Percentiles rank a stretch among this genome's conserved stretches.
Conservation (phyloP, 148 eudicot species). For the Amaranthus cruentus region DNA sequence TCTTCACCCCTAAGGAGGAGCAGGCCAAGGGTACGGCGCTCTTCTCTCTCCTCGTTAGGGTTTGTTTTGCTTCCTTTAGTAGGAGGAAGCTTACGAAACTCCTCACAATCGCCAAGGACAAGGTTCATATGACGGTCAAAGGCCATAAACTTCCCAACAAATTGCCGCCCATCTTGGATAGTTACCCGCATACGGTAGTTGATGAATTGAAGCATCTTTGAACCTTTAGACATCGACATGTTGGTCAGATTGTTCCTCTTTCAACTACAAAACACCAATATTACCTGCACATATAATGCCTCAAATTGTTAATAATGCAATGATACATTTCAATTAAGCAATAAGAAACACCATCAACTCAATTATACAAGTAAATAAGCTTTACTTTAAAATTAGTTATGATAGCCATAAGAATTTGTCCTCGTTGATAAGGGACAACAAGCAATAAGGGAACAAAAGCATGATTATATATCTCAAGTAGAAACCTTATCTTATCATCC, state of each 20-base stretch:
- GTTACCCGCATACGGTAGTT: constrained; percentile 95
- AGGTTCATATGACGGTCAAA: constrained; percentile 99
- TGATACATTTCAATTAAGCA: background rate
- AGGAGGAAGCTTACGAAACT: constrained; percentile 81
- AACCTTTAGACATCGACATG: constrained; percentile 97
- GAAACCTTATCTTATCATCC: too few species aligned
- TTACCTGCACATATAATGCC: background rate
- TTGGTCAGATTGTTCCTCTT: background rate
- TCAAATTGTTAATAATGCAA: background rate
- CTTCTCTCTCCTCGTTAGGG: constrained; percentile 47
- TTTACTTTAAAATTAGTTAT: background rate
- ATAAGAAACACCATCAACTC: background rate
- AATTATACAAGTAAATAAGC: background rate
- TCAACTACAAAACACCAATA: background rate
- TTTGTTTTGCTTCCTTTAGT: constrained; percentile 45
- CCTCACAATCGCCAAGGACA: constrained; percentile 92
- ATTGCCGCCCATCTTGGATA: constrained; percentile 88
- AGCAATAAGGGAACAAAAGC: too few species aligned
- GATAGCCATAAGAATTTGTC: too few species aligned
- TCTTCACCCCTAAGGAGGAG: constrained; percentile 88
- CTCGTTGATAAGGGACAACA: too few species aligned
- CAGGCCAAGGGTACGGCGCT: constrained; percentile 89
- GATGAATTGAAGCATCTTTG: constrained; percentile 95
- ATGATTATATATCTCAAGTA: too few species aligned
- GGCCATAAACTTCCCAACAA: constrained; percentile 91